These are phyloP conservation scores for Solanum medicagineum DNA, from an alignment of 257 asterid genomes.

Conservation along the genomic window DNA sequence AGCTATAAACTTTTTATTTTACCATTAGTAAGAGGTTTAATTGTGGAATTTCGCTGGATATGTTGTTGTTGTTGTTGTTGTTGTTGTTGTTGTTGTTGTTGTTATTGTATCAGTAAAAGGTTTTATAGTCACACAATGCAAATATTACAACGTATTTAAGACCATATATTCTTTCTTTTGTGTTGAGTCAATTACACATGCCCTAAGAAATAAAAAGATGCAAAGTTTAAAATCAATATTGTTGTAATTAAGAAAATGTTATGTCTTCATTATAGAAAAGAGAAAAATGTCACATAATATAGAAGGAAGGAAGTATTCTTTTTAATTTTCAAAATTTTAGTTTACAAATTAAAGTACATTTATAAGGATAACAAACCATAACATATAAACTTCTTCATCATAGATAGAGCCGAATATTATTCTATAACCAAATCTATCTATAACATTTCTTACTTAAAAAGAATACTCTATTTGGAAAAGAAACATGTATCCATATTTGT, in stretches of 20 bases:
- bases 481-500: no score
- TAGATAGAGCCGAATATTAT: no score
- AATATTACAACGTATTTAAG: background rate
- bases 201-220: background rate
- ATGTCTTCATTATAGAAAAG: background rate
- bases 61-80: no score
- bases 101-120: background rate
- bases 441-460: no score
- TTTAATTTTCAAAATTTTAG: background rate
- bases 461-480: no score
- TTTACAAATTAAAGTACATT: background rate
- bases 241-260: background rate
- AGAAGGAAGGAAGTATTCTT: background rate
- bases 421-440: no score
- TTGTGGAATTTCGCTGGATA: background rate
- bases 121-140: background rate
- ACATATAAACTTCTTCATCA: no score
- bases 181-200: background rate
- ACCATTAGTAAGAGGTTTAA: background rate
- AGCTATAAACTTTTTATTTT: no score
- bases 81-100: no score
- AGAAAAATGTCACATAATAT: background rate
- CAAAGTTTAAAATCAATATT: background rate
- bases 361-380: background rate
- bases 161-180: no score